Evolutionary conservation across 192 early-diverging fungal species (phyloP).

Genomic region (Chytriomyces sp.): DNA sequence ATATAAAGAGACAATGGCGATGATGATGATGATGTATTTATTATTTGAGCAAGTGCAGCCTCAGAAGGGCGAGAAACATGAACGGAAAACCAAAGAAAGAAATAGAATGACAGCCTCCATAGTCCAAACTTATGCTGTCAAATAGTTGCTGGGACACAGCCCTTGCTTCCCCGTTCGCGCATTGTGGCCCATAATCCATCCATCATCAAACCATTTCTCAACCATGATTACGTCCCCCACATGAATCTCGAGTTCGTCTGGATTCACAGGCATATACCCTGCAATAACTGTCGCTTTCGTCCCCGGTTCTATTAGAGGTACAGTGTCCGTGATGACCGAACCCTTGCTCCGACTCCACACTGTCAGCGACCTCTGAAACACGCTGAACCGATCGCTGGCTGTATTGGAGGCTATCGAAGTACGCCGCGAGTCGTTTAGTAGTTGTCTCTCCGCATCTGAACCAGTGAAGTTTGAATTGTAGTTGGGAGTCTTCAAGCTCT

Average conservation of each 20-base stretch:
- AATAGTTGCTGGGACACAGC: background rate
- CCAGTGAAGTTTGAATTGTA: background rate
- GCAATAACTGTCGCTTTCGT: background rate
- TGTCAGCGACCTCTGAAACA: background rate
- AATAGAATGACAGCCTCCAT: background rate
- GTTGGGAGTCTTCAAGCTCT: background rate
- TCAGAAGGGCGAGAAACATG: too few relatives aligned
- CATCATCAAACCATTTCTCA: conserved; percentile 22
- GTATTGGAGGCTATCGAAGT: background rate
- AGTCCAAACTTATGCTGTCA: background rate
- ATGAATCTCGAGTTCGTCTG: conserved; percentile 13
- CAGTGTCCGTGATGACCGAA: background rate
- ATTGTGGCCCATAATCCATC: background rate
- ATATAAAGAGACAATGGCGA: too few relatives aligned
- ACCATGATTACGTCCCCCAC: conserved; percentile 24
- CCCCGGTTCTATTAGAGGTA: background rate
- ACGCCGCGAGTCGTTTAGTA: background rate
- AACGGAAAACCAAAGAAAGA: too few relatives aligned
- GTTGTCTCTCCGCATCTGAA: background rate
- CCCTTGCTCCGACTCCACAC: background rate
- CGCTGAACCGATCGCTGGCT: background rate
- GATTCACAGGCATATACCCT: conserved; percentile 3
- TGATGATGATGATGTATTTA: too few relatives aligned
- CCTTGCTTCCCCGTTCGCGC: background rate
- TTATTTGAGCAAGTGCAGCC: too few relatives aligned